Percentiles rank a stretch among this genome's conserved stretches.
These are phyloP conservation scores for Didymella glomerata DNA, from an alignment of 2,329 filamentous ascomycete species.

Conservation along the genomic window DNA sequence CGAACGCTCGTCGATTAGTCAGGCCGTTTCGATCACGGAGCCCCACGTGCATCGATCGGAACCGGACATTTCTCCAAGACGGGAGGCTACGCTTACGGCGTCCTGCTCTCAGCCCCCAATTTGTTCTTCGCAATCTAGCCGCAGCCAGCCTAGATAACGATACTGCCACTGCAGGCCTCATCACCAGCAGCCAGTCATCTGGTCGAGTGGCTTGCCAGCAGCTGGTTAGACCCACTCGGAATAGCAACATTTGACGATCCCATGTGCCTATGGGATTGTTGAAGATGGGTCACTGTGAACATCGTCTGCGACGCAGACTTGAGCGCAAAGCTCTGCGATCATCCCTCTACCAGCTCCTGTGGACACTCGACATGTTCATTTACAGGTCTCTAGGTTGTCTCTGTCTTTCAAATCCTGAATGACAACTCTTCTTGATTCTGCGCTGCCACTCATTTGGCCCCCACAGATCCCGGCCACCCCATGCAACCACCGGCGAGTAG, in stretches of 20 bases:
- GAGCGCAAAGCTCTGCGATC: neutral
- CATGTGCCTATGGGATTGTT: slow-evolving; percentile 1
- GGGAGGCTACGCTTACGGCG: slow-evolving; percentile 1
- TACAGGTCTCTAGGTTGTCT: neutral
- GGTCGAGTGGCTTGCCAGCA: slow-evolving; percentile 8
- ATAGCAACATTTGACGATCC: slow-evolving; percentile 9
- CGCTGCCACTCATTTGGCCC: slow-evolving; percentile 11
- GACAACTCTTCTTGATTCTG: neutral
- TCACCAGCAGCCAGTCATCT: slow-evolving; percentile 1
- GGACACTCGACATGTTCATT: too few relatives aligned
- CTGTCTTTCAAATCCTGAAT: neutral
- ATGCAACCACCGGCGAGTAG: slow-evolving; percentile 3
- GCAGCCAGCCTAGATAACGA: slow-evolving; percentile 11
- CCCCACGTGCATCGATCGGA: neutral
- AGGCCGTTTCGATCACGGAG: neutral
- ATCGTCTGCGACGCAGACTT: neutral
- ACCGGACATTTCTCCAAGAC: neutral
- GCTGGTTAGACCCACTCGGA: neutral
- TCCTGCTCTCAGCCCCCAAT: slow-evolving; percentile 17
- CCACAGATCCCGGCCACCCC: slow-evolving; percentile 10
- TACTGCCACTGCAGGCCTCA: slow-evolving; percentile 9
- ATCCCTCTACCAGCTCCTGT: neutral
- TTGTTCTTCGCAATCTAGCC: slow-evolving; percentile 8
- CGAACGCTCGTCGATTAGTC: neutral
- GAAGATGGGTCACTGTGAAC: slow-evolving; percentile 5